Conservation (phyloP, 805 yeast species). For the Jamesozyma jinghongensis region DNA sequence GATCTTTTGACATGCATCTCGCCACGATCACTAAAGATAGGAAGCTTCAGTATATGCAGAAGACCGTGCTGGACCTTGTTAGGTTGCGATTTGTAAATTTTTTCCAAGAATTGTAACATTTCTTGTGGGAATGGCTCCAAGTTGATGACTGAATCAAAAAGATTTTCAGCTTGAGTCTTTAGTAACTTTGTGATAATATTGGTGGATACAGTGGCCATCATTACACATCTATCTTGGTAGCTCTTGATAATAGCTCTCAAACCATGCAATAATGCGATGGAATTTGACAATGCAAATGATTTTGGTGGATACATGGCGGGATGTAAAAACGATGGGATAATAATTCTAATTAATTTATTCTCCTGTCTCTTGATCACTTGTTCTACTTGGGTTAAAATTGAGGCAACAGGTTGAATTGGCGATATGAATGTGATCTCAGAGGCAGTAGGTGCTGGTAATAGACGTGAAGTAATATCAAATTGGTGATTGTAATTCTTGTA, state of each 20-base stretch:
- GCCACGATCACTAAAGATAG: constrained; percentile 60
- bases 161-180: constrained; percentile 44
- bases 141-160: constrained; percentile 61
- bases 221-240: constrained; percentile 37
- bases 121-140: constrained; percentile 77
- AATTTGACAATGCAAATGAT: constrained; percentile 36
- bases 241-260: constrained; percentile 46
- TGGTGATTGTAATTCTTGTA: constrained; percentile 51
- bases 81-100: constrained; percentile 53
- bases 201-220: constrained; percentile 49
- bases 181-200: constrained; percentile 50
- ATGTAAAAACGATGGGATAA: constrained; percentile 68
- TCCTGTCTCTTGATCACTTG: constrained; percentile 35
- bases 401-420: constrained; percentile 23
- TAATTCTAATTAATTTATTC: constrained; percentile 49
- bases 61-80: constrained; percentile 78
- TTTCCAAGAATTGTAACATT: constrained; percentile 55
- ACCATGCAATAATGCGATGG: constrained; percentile 53
- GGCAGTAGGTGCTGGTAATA: constrained; percentile 56
- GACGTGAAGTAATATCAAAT: constrained; percentile 67
- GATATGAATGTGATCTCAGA: constrained; percentile 54
- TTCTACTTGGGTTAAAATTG: constrained; percentile 36
- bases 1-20: constrained; percentile 64
- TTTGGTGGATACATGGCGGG: constrained; percentile 63
- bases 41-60: constrained; percentile 64